A percentile compares a stretch with the other conserved stretches of the same genome.
Conservation (phyloP, 2,329 filamentous ascomycete species). For the Aspergillus phoenicis region DNA sequence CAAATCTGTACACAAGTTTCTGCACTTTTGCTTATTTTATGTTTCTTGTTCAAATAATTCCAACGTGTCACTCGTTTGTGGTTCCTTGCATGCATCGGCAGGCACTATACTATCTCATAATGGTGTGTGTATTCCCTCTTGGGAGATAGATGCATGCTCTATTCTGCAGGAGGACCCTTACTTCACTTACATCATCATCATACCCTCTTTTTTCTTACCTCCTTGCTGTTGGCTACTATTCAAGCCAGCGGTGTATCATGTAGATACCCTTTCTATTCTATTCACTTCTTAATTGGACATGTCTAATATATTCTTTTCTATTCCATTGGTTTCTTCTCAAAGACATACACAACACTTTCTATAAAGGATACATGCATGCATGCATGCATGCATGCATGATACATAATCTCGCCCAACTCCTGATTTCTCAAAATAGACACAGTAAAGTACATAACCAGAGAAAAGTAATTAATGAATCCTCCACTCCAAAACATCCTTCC, state of each 20-base stretch:
- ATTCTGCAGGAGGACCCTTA: background rate
- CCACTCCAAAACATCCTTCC: slow-evolving; percentile 5
- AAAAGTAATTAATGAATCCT: slow-evolving; percentile 5
- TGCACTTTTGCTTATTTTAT: background rate
- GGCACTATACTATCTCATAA: background rate
- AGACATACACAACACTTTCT: slow-evolving; percentile 1
- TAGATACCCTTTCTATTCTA: slow-evolving; percentile 15
- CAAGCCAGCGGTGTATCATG: slow-evolving; percentile 11
- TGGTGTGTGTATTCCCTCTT: background rate
- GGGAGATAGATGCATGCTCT: background rate
- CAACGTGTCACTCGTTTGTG: slow-evolving; percentile 12
- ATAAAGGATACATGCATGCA: no score
- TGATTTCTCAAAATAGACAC: background rate
- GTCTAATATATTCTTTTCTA: background rate
- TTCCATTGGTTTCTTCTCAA: background rate
- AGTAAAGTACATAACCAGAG: no score
- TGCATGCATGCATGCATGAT: background rate
- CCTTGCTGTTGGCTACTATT: background rate
- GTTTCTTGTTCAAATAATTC: slow-evolving; percentile 13
- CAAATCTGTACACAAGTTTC: slow-evolving; percentile 20
- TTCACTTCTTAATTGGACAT: slow-evolving; percentile 19
- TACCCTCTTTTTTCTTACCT: background rate
- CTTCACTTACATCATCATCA: background rate
- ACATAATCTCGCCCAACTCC: background rate
- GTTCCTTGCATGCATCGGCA: background rate